These are phyloP conservation scores for Hypsizygus ulmarius DNA, from an alignment of 1,284 basidiomycete genomes.

Conservation along the genomic window DNA sequence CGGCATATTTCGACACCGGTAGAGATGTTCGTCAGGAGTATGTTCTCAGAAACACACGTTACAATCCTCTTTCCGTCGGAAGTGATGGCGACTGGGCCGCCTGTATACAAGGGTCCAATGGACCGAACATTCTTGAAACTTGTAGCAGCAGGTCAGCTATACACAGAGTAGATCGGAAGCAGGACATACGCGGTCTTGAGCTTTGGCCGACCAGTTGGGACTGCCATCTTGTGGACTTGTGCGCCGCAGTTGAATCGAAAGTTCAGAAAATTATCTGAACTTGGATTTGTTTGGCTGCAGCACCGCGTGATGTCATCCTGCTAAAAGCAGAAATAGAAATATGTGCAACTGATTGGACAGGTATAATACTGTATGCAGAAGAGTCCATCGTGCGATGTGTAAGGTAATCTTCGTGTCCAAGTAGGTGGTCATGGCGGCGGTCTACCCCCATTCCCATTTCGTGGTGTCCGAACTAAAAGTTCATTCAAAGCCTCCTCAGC, in stretches of 20 bases:
- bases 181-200: constrained; percentile 60
- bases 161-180: neutral
- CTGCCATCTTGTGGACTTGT: constrained; percentile 28
- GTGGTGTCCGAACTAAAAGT: constrained; percentile 23
- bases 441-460: constrained; percentile 2
- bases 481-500: constrained; percentile 48
- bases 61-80: constrained; percentile 79
- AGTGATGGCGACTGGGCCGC: constrained; percentile 81
- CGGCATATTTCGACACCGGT: constrained; percentile 76
- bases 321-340: too few species aligned
- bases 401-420: neutral
- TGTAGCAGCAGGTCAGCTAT: constrained; percentile 18
- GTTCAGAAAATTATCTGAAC: constrained; percentile 13
- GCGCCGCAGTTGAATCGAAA: neutral
- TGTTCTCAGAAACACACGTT: constrained; percentile 86
- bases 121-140: constrained; percentile 74
- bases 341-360: too few species aligned
- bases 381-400: neutral
- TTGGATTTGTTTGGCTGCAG: constrained; percentile 11
- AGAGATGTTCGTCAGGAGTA: constrained; percentile 77
- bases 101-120: constrained; percentile 82
- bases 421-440: constrained; percentile 3
- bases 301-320: too few species aligned
- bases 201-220: constrained; percentile 37
- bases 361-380: too few species aligned